Evolutionary conservation across 2,329 filamentous ascomycete genomes (phyloP), one percentile per base, ranked within the genome.

Genomic region (Neopestalotiopsis clavispora): DNA sequence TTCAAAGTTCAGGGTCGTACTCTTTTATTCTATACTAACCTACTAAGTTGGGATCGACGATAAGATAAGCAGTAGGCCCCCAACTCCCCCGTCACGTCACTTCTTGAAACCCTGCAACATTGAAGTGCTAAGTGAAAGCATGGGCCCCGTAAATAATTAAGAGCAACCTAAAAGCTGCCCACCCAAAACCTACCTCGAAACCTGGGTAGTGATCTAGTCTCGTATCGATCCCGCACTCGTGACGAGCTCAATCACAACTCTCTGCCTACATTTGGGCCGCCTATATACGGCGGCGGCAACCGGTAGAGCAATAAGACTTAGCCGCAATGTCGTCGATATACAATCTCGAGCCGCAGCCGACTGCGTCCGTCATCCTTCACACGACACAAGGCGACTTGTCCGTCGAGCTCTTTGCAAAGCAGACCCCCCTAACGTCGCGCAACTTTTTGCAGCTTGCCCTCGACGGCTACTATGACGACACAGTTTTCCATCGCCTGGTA

Each of bases 381-480:
- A 99, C 96, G 10, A 97, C 94, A 6, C 86, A 91, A 60, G 96
- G 96, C 80, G 95, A 97, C 76, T 87, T 99, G 69, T 91, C 93
- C 49, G 88, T 99, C 81, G 94, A 97, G 80, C 90, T 99, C 68
- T 99, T 97, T 85, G 95, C 95, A 20, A 96, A 96, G 78, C 96
- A 99, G 81, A 92, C 94, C 0, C 96, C 96, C 9, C 86, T 98
- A 71, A 92, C 96, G 32, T 94, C 92, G 78, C 94, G 95, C 74
- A 98, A 98, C 84, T 99, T 99, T 81, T 87, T 99, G 49, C 96
- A 99, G 80, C 92, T 95, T 77, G 96, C 94, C 78, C 88, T 98
- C 74, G 95, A 99, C 78, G 94, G 94, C 74, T 98, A 98, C 84
- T 99, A 98, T 84, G 91, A 94, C 75, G 91, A 92, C 77, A 98